phyloP scores from a whole-genome alignment of 73 alveolate species.

The Paramecium tetraurelia region DNA sequence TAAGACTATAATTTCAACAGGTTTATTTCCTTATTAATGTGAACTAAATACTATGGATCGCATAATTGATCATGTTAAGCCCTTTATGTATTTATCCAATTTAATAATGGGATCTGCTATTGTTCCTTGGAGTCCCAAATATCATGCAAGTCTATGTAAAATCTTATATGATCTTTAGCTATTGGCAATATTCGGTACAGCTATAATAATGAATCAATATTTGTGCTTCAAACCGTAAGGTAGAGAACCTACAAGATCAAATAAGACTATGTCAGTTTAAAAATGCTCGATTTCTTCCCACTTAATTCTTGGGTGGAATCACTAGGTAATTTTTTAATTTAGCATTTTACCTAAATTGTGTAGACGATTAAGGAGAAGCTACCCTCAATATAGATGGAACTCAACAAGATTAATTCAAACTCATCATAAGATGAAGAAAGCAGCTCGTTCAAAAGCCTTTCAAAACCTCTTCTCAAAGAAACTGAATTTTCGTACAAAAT shows the following conservation, averaged over 20 bases:
- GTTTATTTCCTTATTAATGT: neutral
- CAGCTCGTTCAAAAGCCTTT: neutral
- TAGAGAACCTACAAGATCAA: neutral
- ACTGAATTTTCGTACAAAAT: neutral
- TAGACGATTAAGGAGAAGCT: neutral
- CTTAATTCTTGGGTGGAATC: neutral
- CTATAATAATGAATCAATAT: neutral
- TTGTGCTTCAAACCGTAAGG: neutral
- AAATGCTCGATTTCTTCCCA: neutral
- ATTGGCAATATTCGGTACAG: neutral
- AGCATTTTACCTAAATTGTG: neutral
- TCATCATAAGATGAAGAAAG: neutral
- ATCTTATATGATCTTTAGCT: neutral
- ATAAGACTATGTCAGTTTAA: neutral
- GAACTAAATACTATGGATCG: neutral
- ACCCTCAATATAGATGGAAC: neutral
- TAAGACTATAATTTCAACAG: neutral
- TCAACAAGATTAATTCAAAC: neutral
- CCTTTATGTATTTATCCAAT: neutral
- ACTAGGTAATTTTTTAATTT: neutral
- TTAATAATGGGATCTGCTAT: neutral
- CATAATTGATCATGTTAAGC: neutral
- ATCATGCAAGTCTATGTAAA: neutral
- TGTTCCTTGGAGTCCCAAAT: conserved; percentile 41
- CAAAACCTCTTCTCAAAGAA: neutral